Conservation (phyloP, 2,329 filamentous ascomycete species). For the Aspergillus sp. region DNA sequence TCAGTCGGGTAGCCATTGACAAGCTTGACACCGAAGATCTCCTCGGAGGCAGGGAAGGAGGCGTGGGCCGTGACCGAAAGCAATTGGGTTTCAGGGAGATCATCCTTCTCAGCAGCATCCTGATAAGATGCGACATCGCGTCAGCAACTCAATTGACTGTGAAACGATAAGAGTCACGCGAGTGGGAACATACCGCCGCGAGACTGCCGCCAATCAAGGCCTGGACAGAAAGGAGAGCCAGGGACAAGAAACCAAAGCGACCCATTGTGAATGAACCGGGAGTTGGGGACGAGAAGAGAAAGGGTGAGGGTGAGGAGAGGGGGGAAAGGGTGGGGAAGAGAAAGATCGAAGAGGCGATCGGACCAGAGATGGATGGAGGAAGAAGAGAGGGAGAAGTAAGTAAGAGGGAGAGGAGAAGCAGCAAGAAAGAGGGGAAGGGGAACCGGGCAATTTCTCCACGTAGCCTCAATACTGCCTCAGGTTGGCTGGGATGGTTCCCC, state of each 20-base stretch:
- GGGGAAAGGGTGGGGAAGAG: conserved; percentile 8
- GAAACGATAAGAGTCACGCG: neutral
- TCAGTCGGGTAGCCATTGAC: conserved; percentile 88
- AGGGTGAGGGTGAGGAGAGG: conserved; percentile 14
- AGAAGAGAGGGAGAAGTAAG: conserved; percentile 10
- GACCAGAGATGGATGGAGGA: neutral
- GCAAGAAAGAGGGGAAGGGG: conserved; percentile 1
- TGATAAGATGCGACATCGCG: conserved; percentile 24
- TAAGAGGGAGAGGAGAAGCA: neutral
- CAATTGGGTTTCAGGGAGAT: conserved; percentile 64
- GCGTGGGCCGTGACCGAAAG: conserved; percentile 59
- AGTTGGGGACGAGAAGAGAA: conserved; percentile 16
- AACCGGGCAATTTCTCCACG: conserved; percentile 28
- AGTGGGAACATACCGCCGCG: conserved; percentile 56
- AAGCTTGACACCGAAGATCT: conserved; percentile 93
- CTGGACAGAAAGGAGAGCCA: conserved; percentile 71
- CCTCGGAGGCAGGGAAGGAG: conserved; percentile 68
- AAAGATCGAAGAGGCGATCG: neutral
- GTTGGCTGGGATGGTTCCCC: conserved; percentile 15
- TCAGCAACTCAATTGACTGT: conserved; percentile 28
- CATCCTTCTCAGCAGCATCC: conserved; percentile 65
- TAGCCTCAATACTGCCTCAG: conserved; percentile 16
- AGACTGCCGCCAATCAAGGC: conserved; percentile 66
- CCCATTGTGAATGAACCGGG: conserved; percentile 60
- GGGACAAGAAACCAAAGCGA: conserved; percentile 69